Evolutionary conservation across 805 yeast species (phyloP).

Genomic region (Yarrowia keelungensis): DNA sequence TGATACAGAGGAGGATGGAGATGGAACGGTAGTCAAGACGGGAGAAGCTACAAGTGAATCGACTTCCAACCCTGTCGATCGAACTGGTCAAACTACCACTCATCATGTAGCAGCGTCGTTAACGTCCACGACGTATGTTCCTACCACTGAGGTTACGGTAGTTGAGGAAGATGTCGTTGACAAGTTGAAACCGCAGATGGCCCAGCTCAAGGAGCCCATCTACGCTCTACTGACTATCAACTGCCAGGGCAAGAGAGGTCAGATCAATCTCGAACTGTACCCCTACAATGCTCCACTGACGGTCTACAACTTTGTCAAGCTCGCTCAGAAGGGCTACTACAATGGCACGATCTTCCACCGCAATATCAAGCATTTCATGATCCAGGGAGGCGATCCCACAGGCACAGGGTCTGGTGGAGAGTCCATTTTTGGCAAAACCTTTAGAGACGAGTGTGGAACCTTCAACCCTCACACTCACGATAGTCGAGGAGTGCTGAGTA

Average conservation of each 20-base stretch:
- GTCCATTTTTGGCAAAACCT: slow-evolving; percentile 55
- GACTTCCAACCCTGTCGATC: background rate
- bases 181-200: slow-evolving; percentile 44
- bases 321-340: slow-evolving; percentile 49
- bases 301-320: slow-evolving; percentile 46
- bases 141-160: slow-evolving; percentile 24
- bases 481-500: slow-evolving; percentile 80
- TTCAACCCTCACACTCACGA: slow-evolving; percentile 64
- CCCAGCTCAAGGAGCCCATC: slow-evolving; percentile 46
- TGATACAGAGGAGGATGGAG: background rate
- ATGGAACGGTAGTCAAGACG: slow-evolving; percentile 10
- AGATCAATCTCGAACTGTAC: slow-evolving; percentile 43
- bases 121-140: slow-evolving; percentile 16
- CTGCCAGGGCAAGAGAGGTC: slow-evolving; percentile 42
- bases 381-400: slow-evolving; percentile 51
- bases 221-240: slow-evolving; percentile 46
- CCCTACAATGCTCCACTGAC: slow-evolving; percentile 47
- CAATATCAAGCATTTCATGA: slow-evolving; percentile 49
- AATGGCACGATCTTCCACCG: slow-evolving; percentile 48
- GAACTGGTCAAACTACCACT: slow-evolving; percentile 21
- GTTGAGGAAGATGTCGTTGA: slow-evolving; percentile 44
- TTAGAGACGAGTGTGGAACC: slow-evolving; percentile 47
- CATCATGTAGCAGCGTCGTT: slow-evolving; percentile 38
- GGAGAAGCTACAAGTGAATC: slow-evolving; percentile 41
- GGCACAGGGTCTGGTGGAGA: slow-evolving; percentile 56